Evolutionary conservation across 1,284 basidiomycete genomes (phyloP).

Genomic region (Psilocybe mexicana): DNA sequence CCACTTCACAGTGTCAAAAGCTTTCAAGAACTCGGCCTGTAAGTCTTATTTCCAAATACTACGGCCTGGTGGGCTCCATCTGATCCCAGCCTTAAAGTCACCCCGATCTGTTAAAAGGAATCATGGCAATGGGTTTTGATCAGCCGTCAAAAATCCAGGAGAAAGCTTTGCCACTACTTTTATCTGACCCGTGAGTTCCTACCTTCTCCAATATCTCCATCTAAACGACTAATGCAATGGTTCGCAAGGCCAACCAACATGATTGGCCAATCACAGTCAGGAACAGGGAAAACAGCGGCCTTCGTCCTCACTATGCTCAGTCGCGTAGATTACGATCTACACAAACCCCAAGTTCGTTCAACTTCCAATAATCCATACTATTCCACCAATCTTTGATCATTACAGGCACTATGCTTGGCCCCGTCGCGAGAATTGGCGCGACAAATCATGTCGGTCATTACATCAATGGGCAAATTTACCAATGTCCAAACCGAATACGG

Average conservation of each 20-base stretch:
- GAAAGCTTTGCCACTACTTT: slow-evolving; percentile 89
- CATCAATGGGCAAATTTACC: slow-evolving; percentile 95
- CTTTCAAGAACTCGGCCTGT: slow-evolving; percentile 95
- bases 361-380: not conserved
- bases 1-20: slow-evolving; percentile 93
- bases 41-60: slow-evolving; percentile 32
- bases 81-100: slow-evolving; percentile 50
- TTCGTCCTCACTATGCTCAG: slow-evolving; percentile 98
- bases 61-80: slow-evolving; percentile 1
- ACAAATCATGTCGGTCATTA: slow-evolving; percentile 96
- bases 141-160: slow-evolving; percentile 99
- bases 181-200: slow-evolving; percentile 81
- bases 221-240: slow-evolving; percentile 11
- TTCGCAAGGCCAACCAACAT: slow-evolving; percentile 87
- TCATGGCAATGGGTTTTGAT: slow-evolving; percentile 95
- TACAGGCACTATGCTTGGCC: slow-evolving; percentile 86
- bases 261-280: slow-evolving; percentile 99
- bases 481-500: slow-evolving; percentile 91
- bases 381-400: not conserved
- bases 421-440: slow-evolving; percentile 96
- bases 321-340: slow-evolving; percentile 83
- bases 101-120: slow-evolving; percentile 91
- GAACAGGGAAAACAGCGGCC: slow-evolving; percentile 98
- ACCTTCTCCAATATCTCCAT: not conserved
- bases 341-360: slow-evolving; percentile 77